Percentiles rank a stretch among this genome's conserved stretches.
phyloP scores from a whole-genome alignment of 225 moss, liverwort and hornwort genomes.

The Antitrichia curtipendula region DNA sequence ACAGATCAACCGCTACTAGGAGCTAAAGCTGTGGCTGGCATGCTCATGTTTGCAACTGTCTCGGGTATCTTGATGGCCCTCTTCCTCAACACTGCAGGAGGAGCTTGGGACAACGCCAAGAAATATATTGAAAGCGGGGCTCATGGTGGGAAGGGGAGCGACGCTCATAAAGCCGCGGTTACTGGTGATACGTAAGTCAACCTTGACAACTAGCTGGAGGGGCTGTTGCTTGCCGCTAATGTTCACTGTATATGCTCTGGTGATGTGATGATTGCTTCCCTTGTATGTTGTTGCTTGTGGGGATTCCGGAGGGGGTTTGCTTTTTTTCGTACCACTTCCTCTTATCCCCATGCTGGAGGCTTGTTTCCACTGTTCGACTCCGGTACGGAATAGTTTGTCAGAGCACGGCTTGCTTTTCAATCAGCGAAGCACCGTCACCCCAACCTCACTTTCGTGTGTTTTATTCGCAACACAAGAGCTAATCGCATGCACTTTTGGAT shows the following conservation, averaged over 20 bases:
- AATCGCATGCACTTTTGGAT: neutral
- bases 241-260: neutral
- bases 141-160: conserved; percentile 94
- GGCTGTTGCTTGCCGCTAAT: neutral
- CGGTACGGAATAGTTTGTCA: neutral
- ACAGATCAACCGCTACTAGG: conserved; percentile 80
- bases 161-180: conserved; percentile 88
- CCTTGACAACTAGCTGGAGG: neutral
- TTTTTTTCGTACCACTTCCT: neutral
- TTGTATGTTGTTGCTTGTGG: neutral
- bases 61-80: conserved; percentile 95
- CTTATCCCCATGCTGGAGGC: neutral
- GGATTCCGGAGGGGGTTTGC: neutral
- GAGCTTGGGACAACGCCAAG: conserved; percentile 99
- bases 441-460: neutral
- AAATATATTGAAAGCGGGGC: conserved; percentile 97
- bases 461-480: neutral
- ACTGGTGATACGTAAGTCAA: conserved; percentile 91
- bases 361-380: neutral
- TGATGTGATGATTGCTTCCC: neutral
- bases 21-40: conserved; percentile 90
- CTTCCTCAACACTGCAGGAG: conserved; percentile 90
- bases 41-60: conserved; percentile 99
- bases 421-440: neutral
- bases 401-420: neutral